Evolutionary conservation across 1,139 yeast genomes (phyloP).

Genomic region (Pichia sp.): DNA sequence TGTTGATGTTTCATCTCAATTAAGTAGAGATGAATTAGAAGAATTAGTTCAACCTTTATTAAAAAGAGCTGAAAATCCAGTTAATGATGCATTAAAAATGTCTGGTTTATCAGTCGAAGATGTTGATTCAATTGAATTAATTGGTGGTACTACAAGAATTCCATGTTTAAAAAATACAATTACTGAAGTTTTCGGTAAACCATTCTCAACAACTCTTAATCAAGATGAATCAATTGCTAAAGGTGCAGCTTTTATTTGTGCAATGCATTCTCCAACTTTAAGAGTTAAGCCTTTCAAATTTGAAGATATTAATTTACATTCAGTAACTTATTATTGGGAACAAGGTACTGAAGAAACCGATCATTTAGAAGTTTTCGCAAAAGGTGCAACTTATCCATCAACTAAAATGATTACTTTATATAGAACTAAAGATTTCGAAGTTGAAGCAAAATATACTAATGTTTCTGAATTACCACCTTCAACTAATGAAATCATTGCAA

Average conservation of each 20-base stretch:
- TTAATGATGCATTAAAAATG: slow-evolving; percentile 73
- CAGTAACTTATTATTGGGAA: slow-evolving; percentile 95
- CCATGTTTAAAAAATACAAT: slow-evolving; percentile 85
- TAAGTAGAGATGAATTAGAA: slow-evolving; percentile 91
- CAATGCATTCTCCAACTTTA: slow-evolving; percentile 97
- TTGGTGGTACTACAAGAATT: slow-evolving; percentile 98
- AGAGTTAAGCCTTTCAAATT: slow-evolving; percentile 98
- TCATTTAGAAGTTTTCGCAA: slow-evolving; percentile 95
- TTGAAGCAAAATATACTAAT: slow-evolving; percentile 82
- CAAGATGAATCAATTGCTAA: slow-evolving; percentile 99
- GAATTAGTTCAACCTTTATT: slow-evolving; percentile 79
- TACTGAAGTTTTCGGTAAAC: slow-evolving; percentile 77
- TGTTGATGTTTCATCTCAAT: slow-evolving; percentile 85
- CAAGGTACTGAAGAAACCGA: slow-evolving; percentile 88
- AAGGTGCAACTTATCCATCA: slow-evolving; percentile 87
- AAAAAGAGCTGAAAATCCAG: slow-evolving; percentile 67
- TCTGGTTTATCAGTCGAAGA: slow-evolving; percentile 71
- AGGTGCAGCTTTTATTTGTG: slow-evolving; percentile 99
- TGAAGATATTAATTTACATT: slow-evolving; percentile 87
- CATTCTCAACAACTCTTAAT: slow-evolving; percentile 88
- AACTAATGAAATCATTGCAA: slow-evolving; percentile 62
- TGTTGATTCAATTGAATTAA: slow-evolving; percentile 84
- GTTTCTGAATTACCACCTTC: slow-evolving; percentile 68
- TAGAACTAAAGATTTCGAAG: slow-evolving; percentile 84
- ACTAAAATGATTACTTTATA: slow-evolving; percentile 92